A percentile compares a stretch with the other conserved stretches of the same genome.
phyloP scores from a whole-genome alignment of 805 yeast genomes.

The Saccharomycopsis synnaedendra region DNA sequence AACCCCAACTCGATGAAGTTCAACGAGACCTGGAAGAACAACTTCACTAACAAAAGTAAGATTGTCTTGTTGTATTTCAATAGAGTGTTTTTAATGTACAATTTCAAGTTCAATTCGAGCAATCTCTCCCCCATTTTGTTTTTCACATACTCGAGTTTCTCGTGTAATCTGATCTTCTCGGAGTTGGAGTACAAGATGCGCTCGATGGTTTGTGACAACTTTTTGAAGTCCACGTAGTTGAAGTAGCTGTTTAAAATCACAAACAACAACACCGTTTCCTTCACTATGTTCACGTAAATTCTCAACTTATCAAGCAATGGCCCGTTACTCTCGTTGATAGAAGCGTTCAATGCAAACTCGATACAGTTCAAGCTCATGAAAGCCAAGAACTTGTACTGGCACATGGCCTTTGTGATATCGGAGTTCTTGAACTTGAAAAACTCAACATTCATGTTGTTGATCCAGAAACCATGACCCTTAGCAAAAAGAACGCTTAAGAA shows the following conservation, averaged over 20 bases:
- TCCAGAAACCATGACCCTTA: constrained; percentile 9
- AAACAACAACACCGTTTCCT: constrained; percentile 1
- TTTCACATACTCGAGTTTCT: background rate
- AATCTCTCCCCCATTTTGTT: background rate
- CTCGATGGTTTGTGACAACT: background rate
- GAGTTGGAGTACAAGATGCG: background rate
- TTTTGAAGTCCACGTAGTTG: constrained; percentile 2
- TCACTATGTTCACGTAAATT: constrained; percentile 6
- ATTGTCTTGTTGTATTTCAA: constrained; percentile 6
- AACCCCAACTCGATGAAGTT: constrained; percentile 10
- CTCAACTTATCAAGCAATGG: background rate
- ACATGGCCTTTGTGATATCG: background rate
- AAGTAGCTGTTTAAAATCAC: constrained; percentile 2
- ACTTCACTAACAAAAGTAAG: constrained; percentile 2
- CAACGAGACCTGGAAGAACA: constrained; percentile 6
- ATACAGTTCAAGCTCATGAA: background rate
- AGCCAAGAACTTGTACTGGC: background rate
- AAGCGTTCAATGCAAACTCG: background rate
- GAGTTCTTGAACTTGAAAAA: background rate
- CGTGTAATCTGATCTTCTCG: background rate
- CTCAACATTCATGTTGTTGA: background rate
- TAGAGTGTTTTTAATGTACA: background rate
- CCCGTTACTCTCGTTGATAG: background rate
- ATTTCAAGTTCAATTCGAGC: constrained; percentile 2
- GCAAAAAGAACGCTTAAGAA: constrained; percentile 1